Percentiles rank a stretch among this genome's conserved stretches.
These are phyloP conservation scores for Hypholoma sublateritium DNA, from an alignment of 768 basidiomycete genomes.

Conservation along the genomic window DNA sequence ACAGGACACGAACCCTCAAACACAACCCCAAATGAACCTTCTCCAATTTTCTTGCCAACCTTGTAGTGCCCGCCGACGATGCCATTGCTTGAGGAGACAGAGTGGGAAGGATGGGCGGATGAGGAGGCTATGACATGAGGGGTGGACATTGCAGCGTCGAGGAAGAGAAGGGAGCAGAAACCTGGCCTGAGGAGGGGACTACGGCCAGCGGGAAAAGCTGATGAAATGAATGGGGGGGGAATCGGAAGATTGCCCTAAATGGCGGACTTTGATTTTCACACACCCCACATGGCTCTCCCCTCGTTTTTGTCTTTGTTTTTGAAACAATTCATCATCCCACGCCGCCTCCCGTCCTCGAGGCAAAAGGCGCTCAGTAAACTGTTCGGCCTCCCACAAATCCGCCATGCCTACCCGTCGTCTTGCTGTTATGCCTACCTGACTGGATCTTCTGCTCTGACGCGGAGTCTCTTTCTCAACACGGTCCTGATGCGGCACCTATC, in stretches of 20 bases:
- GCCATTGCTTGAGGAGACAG: constrained; percentile 64
- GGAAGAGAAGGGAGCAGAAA: constrained; percentile 10
- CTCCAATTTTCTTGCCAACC: constrained; percentile 98
- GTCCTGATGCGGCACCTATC: too few relatives aligned
- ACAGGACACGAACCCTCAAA: constrained; percentile 71
- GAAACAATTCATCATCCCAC: constrained; percentile 11
- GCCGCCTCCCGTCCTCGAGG: neutral
- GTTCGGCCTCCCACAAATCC: neutral
- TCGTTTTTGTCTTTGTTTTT: constrained; percentile 10
- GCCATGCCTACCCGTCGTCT: neutral
- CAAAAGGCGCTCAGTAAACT: neutral
- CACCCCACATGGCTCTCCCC: constrained; percentile 20
- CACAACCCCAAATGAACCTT: constrained; percentile 98
- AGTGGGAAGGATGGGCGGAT: constrained; percentile 66
- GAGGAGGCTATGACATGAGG: constrained; percentile 85
- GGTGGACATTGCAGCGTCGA: constrained; percentile 60
- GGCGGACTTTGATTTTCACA: constrained; percentile 26
- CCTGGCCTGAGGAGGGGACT: constrained; percentile 13
- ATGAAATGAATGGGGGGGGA: constrained; percentile 23
- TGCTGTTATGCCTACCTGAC: neutral
- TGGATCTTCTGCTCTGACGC: neutral
- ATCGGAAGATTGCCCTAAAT: constrained; percentile 23
- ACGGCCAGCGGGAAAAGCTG: constrained; percentile 22
- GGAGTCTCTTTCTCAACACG: too few relatives aligned
- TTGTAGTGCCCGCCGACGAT: constrained; percentile 81